These are phyloP conservation scores for Aspergillus melleus DNA, from an alignment of 2,329 filamentous ascomycete species.

Conservation along the genomic window DNA sequence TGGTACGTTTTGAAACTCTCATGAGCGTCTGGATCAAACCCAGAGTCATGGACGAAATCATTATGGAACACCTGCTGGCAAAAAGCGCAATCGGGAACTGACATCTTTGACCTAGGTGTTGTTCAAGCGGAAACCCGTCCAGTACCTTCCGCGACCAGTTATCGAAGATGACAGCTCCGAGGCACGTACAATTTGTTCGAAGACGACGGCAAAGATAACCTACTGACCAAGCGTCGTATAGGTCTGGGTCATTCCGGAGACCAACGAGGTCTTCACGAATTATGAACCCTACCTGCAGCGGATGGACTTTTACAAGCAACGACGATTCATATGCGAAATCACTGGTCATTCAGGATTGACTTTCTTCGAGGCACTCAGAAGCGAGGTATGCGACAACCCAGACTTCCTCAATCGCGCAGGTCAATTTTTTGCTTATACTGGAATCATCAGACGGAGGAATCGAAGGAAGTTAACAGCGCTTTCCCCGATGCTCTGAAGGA, in stretches of 20 bases:
- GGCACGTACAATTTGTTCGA: conserved; percentile 53
- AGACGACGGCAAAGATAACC: conserved; percentile 8
- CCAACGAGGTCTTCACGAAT: conserved; percentile 82
- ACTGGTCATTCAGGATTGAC: conserved; percentile 88
- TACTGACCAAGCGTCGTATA: conserved; percentile 40
- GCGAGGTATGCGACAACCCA: conserved; percentile 63
- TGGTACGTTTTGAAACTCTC: conserved; percentile 29
- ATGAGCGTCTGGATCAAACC: neutral
- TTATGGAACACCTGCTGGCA: neutral
- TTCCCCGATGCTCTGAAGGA: conserved; percentile 91
- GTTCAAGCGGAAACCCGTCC: conserved; percentile 93
- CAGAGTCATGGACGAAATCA: neutral
- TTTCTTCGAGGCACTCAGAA: conserved; percentile 89
- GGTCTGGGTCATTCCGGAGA: conserved; percentile 91
- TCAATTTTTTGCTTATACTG: conserved; percentile 9
- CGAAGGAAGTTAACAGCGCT: conserved; percentile 82
- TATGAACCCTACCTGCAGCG: conserved; percentile 86
- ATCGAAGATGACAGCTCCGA: conserved; percentile 81
- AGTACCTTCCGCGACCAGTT: conserved; percentile 69
- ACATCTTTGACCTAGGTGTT: conserved; percentile 65
- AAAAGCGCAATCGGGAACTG: conserved; percentile 10
- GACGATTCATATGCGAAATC: conserved; percentile 91
- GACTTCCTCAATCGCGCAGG: conserved; percentile 30
- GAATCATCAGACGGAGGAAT: conserved; percentile 65
- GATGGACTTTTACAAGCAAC: conserved; percentile 93